Base-by-base conservation (phyloP, 2,329 filamentous ascomycete species). In the Fusarium xylarioides region DNA sequence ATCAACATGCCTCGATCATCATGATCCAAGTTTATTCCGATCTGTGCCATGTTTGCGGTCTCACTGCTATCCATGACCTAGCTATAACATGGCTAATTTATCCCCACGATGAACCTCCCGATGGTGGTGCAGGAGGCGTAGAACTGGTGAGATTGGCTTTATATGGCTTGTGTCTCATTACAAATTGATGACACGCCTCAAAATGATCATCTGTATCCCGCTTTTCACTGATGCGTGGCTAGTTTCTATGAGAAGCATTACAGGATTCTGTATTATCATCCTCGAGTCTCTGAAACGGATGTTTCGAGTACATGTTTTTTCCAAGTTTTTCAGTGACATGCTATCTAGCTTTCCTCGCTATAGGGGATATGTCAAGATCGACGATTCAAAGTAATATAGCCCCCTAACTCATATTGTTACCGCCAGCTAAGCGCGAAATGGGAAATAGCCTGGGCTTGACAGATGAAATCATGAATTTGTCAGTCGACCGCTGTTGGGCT, bases 401-500 rank as follows among this genome's bases (percentile, higher is more conserved):
- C 69, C 66, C 70, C 66, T 67, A 44, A 50, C 55, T 59, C 46
- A 47, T 76, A 73, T 66, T 65, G 59, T 62, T 67, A 35, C 53
- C 66, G 69, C 67, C 73, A 74, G 66, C 63, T 73, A 68, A 68
- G 30, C 70, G 40, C 53, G 53, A 68, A 68, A 65, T 49, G 66
- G 58, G 44, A 68, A 70, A 61, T 56, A 70, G 58, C 58, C 61
- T 54, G 60, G 71, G 47, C 56, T 43, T 40, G 38, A 43, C 38
- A 46, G 63, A 75, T 72, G 66, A 72, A 68, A 72, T 68, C 59
- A 74, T 63, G 63, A 65, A 68, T 68, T 62, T 67, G 52, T 38
- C 55, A 57, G 63, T 49, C 47, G 40, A 62, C 65, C 23, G 70
- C 74, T 75, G 69, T 63, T 37, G 46, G 62, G 53, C 60, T 68